A percentile compares a stretch with the other conserved stretches of the same genome.
phyloP scores from a whole-genome alignment of 345 rosid genomes.

The Linum usitatissimum region DNA sequence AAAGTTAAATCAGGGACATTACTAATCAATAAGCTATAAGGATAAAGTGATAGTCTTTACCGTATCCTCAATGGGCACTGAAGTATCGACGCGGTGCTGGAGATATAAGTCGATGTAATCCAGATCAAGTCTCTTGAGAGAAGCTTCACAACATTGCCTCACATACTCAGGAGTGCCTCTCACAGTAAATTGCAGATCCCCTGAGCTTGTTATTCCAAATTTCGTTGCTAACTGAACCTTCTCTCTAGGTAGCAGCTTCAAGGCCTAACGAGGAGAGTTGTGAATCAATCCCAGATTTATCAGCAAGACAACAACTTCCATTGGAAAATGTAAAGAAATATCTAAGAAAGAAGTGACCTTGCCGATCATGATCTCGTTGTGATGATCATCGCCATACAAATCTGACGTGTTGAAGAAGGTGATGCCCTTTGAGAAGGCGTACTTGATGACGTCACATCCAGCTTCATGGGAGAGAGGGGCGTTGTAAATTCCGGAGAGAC shows the following conservation, averaged over 20 bases:
- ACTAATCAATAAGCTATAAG: neutral
- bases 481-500: conserved; percentile 31
- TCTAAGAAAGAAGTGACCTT: conserved; percentile 21
- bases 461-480: conserved; percentile 39
- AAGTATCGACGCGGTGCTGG: conserved; percentile 44
- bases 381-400: conserved; percentile 24
- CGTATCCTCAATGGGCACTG: conserved; percentile 46
- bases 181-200: conserved; percentile 10
- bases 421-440: conserved; percentile 33
- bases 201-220: conserved; percentile 26
- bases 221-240: conserved; percentile 43
- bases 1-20: neutral
- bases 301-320: neutral
- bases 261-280: conserved; percentile 9
- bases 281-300: neutral
- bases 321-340: neutral
- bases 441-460: conserved; percentile 28
- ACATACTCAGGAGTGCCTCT: conserved; percentile 36
- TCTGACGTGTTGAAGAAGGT: conserved; percentile 40
- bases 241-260: no score
- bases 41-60: conserved; percentile 14
- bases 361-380: conserved; percentile 42
- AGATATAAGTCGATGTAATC: conserved; percentile 41
- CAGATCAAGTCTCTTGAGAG: conserved; percentile 34
- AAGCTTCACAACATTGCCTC: conserved; percentile 43